Base-by-base conservation (phyloP, 768 basidiomycete genomes). In the Mycena olivaceomarginata region DNA sequence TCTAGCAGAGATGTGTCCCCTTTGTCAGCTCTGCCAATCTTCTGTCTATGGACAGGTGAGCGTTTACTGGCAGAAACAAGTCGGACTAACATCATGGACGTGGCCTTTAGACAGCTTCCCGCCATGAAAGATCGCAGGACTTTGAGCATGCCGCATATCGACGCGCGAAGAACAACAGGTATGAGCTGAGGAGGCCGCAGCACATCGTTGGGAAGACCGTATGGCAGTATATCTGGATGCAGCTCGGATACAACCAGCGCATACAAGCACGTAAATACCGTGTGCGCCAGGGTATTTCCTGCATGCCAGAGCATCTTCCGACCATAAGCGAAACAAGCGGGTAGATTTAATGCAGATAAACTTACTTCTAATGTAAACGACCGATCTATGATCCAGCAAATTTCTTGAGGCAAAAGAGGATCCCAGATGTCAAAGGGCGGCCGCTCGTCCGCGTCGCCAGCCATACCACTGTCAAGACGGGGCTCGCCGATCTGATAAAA, bases 1-100 rank as follows among this genome's bases (percentile, higher is more conserved):
- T 97, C 95, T 12, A 93, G 87, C 6, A 98, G 87, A 0, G 93
- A 91, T 0, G 98, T 89, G 22, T 96, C 96, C 80, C 93, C 94
- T 85, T 97, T 97, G 78, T 98, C 97, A n/a, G 73, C 94, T 90
- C 83, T 96, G 95, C 93, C 95, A 96, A 80, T 97, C 96, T 88
- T 97, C 96, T 76, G 91, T 88, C 96, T 97, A 79, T 70, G 64
- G 68, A 68, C 64, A 76, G 68, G 43, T 75, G 16, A 69, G 45
- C 75, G 43, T 79, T 67, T n/a, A 65, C 70, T 67, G 37, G 59
- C 62, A 62, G 63, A 25, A 79, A 31, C 67, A 73, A 82, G 66
- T 75, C 57, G 65, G 72, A 89, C 94, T 80, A 80, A 97, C 97
- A 86, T 99, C 97, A 72, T 93, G 88, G 41, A 97, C 88, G 53